Evolutionary conservation across 768 basidiomycete genomes (phyloP).

Genomic region (Auriscalpium orientale): DNA sequence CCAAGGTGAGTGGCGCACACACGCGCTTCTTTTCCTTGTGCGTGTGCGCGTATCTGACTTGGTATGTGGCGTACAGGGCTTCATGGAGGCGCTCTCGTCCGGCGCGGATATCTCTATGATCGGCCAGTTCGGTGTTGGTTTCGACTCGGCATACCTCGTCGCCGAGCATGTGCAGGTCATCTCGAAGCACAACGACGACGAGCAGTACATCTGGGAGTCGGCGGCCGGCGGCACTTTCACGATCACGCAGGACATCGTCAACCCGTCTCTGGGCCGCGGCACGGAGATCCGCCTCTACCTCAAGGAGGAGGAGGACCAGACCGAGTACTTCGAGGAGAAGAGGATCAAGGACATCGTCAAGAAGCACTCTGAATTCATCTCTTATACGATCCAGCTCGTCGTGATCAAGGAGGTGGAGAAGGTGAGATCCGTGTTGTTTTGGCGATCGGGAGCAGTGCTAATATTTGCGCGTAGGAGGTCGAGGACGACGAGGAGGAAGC

Average conservation of each 20-base stretch:
- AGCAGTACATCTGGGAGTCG: constrained; percentile 99
- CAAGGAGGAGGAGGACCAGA: constrained; percentile 99
- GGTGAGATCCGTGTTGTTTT: constrained; percentile 43
- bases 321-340: constrained; percentile 99
- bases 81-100: constrained; percentile 96
- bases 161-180: constrained; percentile 98
- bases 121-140: constrained; percentile 99
- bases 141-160: constrained; percentile 99
- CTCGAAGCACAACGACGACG: constrained; percentile 99
- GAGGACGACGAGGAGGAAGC: constrained; percentile 72
- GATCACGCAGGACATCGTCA: constrained; percentile 87
- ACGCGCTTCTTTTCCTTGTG: background rate
- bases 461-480: constrained; percentile 54
- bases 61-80: constrained; percentile 49
- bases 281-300: constrained; percentile 86
- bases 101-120: constrained; percentile 95
- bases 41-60: background rate
- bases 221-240: constrained; percentile 99
- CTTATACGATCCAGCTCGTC: constrained; percentile 97
- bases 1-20: constrained; percentile 50
- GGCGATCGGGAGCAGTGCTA: background rate
- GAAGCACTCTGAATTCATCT: constrained; percentile 99
- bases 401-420: constrained; percentile 99
- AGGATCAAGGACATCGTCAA: constrained; percentile 99
- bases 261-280: constrained; percentile 88